Conservation (phyloP, 257 asterid genomes). For the Penstemon barbatus region DNA sequence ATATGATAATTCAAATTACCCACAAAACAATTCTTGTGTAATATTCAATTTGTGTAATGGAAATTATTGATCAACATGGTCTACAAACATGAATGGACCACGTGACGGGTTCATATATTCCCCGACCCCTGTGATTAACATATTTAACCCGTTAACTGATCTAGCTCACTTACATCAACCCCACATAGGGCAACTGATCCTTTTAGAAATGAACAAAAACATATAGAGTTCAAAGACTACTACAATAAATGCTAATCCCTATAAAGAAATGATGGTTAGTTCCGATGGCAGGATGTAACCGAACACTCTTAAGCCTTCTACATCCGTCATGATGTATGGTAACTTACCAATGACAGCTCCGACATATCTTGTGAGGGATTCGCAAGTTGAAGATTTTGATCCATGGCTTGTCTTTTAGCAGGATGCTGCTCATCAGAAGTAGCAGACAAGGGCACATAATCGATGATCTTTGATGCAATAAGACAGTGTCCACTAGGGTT, state of each 20-base stretch:
- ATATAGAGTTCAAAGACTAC: conserved; percentile 13
- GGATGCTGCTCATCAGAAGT: conserved; percentile 50
- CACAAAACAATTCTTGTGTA: conserved; percentile 16
- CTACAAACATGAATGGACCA: background rate
- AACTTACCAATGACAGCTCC: conserved; percentile 74
- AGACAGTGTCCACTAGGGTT: conserved; percentile 98
- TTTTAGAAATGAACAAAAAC: conserved; percentile 3
- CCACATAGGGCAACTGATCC: background rate
- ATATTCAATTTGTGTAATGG: background rate
- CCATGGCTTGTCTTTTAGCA: conserved; percentile 66
- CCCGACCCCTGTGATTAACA: background rate
- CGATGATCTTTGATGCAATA: conserved; percentile 79
- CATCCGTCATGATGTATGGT: conserved; percentile 18
- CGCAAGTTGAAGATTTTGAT: conserved; percentile 43
- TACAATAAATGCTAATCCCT: conserved; percentile 10
- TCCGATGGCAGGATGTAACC: conserved; percentile 11
- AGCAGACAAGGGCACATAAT: conserved; percentile 54
- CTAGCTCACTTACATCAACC: conserved; percentile 20
- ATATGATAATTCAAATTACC: conserved; percentile 16
- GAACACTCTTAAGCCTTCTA: conserved; percentile 1
- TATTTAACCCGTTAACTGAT: conserved; percentile 13
- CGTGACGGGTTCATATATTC: no score
- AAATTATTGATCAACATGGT: conserved; percentile 6
- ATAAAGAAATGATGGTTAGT: background rate
- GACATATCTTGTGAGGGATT: conserved; percentile 39